A percentile compares a stretch with the other conserved stretches of the same genome.
These are phyloP conservation scores for Mortierella alpina DNA, from an alignment of 192 early-diverging fungal species.

Conservation along the genomic window DNA sequence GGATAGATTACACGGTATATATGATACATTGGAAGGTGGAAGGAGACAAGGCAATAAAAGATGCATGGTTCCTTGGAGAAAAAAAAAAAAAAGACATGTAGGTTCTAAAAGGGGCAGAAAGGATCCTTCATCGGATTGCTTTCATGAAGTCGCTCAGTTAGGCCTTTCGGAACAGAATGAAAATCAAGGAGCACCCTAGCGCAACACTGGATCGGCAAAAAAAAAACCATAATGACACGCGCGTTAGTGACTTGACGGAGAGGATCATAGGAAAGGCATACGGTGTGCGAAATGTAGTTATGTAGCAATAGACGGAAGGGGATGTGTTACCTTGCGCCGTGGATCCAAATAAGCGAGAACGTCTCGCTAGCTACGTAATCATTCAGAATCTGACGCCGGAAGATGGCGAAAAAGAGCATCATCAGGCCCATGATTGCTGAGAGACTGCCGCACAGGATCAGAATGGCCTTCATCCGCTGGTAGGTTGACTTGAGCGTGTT, in stretches of 20 bases:
- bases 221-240: neutral
- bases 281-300: neutral
- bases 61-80: no score
- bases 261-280: neutral
- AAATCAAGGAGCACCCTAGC: conserved; percentile 46
- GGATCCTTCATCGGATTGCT: neutral
- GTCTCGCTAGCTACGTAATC: conserved; percentile 38
- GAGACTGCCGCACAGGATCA: conserved; percentile 39
- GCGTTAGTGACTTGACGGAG: no score
- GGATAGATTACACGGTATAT: no score
- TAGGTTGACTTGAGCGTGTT: conserved; percentile 49
- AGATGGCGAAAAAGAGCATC: conserved; percentile 53
- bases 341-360: conserved; percentile 45
- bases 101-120: neutral
- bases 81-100: neutral
- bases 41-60: no score
- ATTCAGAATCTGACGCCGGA: conserved; percentile 35
- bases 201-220: conserved; percentile 31
- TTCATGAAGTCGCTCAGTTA: neutral
- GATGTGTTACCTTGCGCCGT: conserved; percentile 37
- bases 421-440: conserved; percentile 51
- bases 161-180: conserved; percentile 50
- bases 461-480: conserved; percentile 39
- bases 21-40: no score
- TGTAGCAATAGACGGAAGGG: neutral